phyloP scores from a whole-genome alignment of 345 rosid genomes.

The Hevea brasiliensis region DNA sequence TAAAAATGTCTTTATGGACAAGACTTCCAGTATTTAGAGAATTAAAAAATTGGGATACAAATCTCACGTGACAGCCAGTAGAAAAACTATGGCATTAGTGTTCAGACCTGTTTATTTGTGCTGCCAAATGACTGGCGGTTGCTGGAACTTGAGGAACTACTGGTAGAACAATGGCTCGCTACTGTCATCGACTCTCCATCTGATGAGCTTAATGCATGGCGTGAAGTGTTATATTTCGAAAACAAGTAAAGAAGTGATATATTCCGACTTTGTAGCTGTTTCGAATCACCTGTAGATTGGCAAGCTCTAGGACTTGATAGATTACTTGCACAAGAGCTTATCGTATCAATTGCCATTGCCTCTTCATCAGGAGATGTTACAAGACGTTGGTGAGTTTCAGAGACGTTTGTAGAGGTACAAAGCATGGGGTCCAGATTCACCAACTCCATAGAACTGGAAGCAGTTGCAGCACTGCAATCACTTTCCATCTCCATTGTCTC shows the following conservation, averaged over 20 bases:
- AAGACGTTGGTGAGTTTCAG: background rate
- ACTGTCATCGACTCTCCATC: conserved; percentile 10
- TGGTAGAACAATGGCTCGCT: conserved; percentile 12
- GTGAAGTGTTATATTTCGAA: conserved; percentile 46
- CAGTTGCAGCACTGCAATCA: conserved; percentile 20
- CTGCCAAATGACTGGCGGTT: conserved; percentile 12
- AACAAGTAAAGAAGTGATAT: conserved; percentile 50
- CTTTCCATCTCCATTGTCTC: conserved; percentile 18
- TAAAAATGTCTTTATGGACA: too few relatives aligned
- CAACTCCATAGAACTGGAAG: background rate
- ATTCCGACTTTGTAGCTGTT: conserved; percentile 17
- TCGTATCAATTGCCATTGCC: conserved; percentile 10
- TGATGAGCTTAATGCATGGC: conserved; percentile 15
- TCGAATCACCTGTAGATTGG: conserved; percentile 11
- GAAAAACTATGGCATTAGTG: background rate
- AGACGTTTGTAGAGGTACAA: conserved; percentile 3
- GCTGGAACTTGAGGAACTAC: conserved; percentile 17
- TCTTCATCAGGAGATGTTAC: conserved; percentile 5
- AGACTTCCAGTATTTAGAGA: too few relatives aligned
- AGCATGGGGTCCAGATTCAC: conserved; percentile 16
- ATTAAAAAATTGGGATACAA: too few relatives aligned
- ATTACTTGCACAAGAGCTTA: conserved; percentile 19
- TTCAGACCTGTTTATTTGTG: conserved; percentile 12
- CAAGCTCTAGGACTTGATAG: conserved; percentile 18
- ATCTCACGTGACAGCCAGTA: too few relatives aligned